A percentile compares a stretch with the other conserved stretches of the same genome.
These are phyloP conservation scores for Fermentozyma sake DNA, from an alignment of 1,139 yeast species.

Conservation along the genomic window DNA sequence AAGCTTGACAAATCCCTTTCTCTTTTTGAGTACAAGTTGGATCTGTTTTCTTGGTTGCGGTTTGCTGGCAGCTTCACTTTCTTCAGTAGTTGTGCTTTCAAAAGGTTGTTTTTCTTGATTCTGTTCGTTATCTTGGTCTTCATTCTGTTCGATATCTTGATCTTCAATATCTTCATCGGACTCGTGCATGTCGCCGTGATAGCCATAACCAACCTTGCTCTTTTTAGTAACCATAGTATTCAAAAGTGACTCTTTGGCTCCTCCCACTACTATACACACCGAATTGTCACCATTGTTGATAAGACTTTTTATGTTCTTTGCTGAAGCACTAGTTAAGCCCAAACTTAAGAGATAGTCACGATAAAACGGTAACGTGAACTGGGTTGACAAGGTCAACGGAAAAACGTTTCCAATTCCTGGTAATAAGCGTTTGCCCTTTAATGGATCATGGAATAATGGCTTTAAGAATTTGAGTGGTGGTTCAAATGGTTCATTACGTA, in stretches of 20 bases:
- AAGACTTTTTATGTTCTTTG: slow-evolving; percentile 62
- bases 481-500: slow-evolving; percentile 41
- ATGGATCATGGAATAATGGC: slow-evolving; percentile 41
- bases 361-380: slow-evolving; percentile 82
- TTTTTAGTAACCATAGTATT: slow-evolving; percentile 35
- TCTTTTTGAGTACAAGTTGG: slow-evolving; percentile 60
- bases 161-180: no score
- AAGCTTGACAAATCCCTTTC: slow-evolving; percentile 85
- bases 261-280: slow-evolving; percentile 89
- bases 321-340: slow-evolving; percentile 85
- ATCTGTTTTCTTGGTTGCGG: slow-evolving; percentile 18
- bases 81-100: no score
- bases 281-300: slow-evolving; percentile 65
- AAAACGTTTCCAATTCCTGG: slow-evolving; percentile 79
- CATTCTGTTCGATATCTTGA: slow-evolving; percentile 3
- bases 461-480: slow-evolving; percentile 52
- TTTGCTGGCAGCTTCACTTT: neutral
- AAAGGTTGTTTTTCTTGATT: no score
- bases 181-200: slow-evolving; percentile 44
- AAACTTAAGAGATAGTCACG: slow-evolving; percentile 79
- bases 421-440: slow-evolving; percentile 46
- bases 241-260: slow-evolving; percentile 84
- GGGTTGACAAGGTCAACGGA: slow-evolving; percentile 76
- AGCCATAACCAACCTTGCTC: slow-evolving; percentile 41
- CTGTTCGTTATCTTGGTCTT: slow-evolving; percentile 1